These are phyloP conservation scores for Aspergillus incahuasiensis DNA, from an alignment of 495 filamentous ascomycete species.

Conservation along the genomic window DNA sequence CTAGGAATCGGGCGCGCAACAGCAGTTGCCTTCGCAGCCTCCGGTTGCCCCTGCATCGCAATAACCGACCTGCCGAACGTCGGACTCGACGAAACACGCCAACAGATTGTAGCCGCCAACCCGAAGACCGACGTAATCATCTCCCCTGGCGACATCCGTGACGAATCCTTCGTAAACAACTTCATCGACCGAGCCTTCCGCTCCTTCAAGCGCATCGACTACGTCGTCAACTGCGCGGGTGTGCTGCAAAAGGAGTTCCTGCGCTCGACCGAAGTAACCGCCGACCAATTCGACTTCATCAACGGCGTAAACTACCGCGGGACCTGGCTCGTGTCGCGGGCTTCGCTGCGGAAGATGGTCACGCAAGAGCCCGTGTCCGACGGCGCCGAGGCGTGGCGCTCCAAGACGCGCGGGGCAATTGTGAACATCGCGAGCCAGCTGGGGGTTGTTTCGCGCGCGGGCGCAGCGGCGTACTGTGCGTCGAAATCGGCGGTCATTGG, in stretches of 20 bases:
- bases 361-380: slow-evolving; percentile 38
- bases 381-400: slow-evolving; percentile 4
- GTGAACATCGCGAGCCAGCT: slow-evolving; percentile 54
- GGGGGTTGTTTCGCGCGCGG: slow-evolving; percentile 46
- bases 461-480: slow-evolving; percentile 42
- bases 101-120: slow-evolving; percentile 22
- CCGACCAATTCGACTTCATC: slow-evolving; percentile 43
- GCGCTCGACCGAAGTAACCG: slow-evolving; percentile 32
- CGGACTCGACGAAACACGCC: slow-evolving; percentile 32
- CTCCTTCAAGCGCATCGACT: slow-evolving; percentile 46
- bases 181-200: slow-evolving; percentile 29
- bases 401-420: slow-evolving; percentile 36
- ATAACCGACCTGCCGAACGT: slow-evolving; percentile 46
- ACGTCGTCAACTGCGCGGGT: slow-evolving; percentile 49
- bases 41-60: slow-evolving; percentile 45
- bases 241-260: slow-evolving; percentile 31
- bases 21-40: slow-evolving; percentile 45
- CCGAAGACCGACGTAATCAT: slow-evolving; percentile 16
- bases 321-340: slow-evolving; percentile 47
- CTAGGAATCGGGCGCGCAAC: slow-evolving; percentile 52
- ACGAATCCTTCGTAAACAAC: slow-evolving; percentile 38
- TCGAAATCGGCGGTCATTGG: slow-evolving; percentile 45
- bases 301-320: slow-evolving; percentile 51
- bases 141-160: slow-evolving; percentile 36
- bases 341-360: slow-evolving; percentile 45